Percentiles rank a stretch among this genome's conserved stretches.
Evolutionary conservation across 1,284 basidiomycete genomes (phyloP).

Genomic region (Austropuccinia psidii): DNA sequence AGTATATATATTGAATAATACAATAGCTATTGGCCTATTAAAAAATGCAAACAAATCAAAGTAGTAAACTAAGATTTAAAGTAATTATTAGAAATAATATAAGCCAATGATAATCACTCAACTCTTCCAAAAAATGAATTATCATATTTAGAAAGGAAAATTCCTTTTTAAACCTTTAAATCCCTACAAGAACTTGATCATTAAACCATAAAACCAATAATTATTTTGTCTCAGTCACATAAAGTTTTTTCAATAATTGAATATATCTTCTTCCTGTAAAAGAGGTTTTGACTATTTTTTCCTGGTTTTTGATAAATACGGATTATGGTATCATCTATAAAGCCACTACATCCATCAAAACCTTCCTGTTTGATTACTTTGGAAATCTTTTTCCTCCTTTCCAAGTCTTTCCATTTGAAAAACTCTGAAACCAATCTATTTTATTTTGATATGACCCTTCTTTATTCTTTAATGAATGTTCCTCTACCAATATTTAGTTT

Average conservation of each 20-base stretch:
- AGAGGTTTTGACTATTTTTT: not conserved
- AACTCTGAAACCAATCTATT: not conserved
- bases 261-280: not conserved
- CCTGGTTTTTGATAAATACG: not conserved
- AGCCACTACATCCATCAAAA: not conserved
- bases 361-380: not conserved
- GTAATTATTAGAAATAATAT: too few relatives aligned
- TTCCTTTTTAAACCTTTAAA: too few relatives aligned
- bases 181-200: slow-evolving; percentile 9
- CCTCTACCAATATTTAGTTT: not conserved
- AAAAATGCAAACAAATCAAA: too few relatives aligned
- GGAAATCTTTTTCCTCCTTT: not conserved
- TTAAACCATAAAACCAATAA: not conserved
- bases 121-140: too few relatives aligned
- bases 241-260: slow-evolving; percentile 5
- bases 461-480: not conserved
- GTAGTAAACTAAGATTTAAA: not conserved
- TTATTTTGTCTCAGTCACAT: not conserved
- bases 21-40: slow-evolving; percentile 17
- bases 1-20: slow-evolving; percentile 4
- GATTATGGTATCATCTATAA: not conserved
- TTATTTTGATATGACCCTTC: not conserved
- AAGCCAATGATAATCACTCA: too few relatives aligned
- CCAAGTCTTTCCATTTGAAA: not conserved
- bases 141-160: not conserved